A percentile compares a stretch with the other conserved stretches of the same genome.
These are phyloP conservation scores for Sphaerobolus stellatus DNA, from an alignment of 1,284 basidiomycete genomes.

Conservation along the genomic window DNA sequence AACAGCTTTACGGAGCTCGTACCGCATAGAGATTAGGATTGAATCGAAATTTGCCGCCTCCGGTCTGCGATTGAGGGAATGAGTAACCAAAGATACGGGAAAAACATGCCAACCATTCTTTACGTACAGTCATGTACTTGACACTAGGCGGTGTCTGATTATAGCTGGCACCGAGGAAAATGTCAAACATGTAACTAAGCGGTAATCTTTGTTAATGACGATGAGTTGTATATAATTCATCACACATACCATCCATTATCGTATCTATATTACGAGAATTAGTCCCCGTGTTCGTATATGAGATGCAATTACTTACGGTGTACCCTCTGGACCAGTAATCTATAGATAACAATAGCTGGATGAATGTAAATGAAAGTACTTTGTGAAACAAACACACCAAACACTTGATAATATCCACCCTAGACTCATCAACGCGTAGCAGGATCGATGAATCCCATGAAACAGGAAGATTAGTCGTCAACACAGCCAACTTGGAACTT, in stretches of 20 bases:
- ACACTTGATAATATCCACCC: constrained; percentile 89
- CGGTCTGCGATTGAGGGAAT: constrained; percentile 54
- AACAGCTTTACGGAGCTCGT: constrained; percentile 25
- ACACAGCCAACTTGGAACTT: constrained; percentile 69
- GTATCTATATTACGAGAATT: constrained; percentile 47
- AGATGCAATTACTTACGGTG: constrained; percentile 63
- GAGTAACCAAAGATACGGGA: background rate
- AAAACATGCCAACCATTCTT: background rate
- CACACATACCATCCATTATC: constrained; percentile 74
- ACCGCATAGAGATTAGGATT: constrained; percentile 91
- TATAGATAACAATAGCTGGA: constrained; percentile 15
- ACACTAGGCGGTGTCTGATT: constrained; percentile 80
- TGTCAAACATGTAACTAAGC: constrained; percentile 76
- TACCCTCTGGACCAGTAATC: constrained; percentile 88
- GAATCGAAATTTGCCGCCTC: constrained; percentile 84
- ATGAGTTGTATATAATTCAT: constrained; percentile 8
- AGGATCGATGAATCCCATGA: constrained; percentile 91
- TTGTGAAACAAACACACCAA: constrained; percentile 28
- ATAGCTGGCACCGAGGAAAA: constrained; percentile 82
- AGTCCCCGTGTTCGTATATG: constrained; percentile 6
- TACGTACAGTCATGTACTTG: constrained; percentile 85
- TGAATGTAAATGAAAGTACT: background rate
- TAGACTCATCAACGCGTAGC: constrained; percentile 79
- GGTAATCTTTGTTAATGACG: constrained; percentile 22
- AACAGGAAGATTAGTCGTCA: constrained; percentile 86